Evolutionary conservation across 352 stramenopile species (phyloP), one percentile per base, ranked within the genome.

Genomic region (Aphanomyces astaci): DNA sequence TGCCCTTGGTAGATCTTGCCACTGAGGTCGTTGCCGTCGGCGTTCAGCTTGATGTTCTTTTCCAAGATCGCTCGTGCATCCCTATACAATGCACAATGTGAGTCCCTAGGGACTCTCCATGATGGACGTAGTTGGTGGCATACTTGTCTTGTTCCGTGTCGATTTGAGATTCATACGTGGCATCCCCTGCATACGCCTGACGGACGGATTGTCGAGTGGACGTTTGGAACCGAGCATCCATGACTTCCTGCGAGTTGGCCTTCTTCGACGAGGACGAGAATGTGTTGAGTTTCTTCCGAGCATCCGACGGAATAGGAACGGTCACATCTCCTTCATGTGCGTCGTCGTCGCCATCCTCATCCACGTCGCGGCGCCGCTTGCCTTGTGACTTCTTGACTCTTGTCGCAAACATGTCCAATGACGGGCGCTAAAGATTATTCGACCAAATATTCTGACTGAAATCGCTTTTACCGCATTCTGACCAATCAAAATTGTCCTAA

Each of bases 1-100:
- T 92, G 79, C n/a, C 87, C 87, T 49, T 78, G 80, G 73, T 95
- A 95, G 25, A 95, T 76, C 27, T 88, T 89, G 7, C 85, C 85
- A 73, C 83, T 93, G 39, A 84, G 72, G 10, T 82, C 82, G 59
- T 76, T 87, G n/a, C 82, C 83, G 67, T 90, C 80, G 25, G 75
- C 73, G 53, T 92, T 93, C 22, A 73, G 70, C 39, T 90, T 76
- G 27, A 93, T 88, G 60, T 84, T 92, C 27, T 84, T 80, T 70
- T 93, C 85, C 75, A 90, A 75, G 25, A 92, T 72, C 30, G 85
- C 85, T 52, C 85, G 82, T 13, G 85, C 85, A 76, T 93, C 85
- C 53, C 82, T 91, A 67, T 10, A 31, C 27, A 19, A 19, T n/a
- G 40, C 13, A n/a, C 40, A 49, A 49, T n/a, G n/a, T n/a, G 40